phyloP scores from a whole-genome alignment of 2,329 filamentous ascomycete genomes.

The Penicillium fuscoglaucum region DNA sequence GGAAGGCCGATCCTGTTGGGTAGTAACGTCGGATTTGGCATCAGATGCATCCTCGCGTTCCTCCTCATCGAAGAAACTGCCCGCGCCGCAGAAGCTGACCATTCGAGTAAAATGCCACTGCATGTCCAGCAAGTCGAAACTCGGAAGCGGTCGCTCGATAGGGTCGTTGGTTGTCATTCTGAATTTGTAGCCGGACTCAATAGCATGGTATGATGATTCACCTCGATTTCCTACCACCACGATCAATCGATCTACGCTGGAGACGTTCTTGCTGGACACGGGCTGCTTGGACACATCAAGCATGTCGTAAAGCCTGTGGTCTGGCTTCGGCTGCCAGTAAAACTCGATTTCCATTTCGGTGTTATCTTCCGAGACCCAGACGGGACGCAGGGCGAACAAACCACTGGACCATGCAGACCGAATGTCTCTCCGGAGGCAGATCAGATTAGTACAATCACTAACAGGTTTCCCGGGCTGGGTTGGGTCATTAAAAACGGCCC shows the following conservation, averaged over 20 bases:
- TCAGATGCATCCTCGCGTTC: neutral
- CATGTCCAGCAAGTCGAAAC: conserved; percentile 16
- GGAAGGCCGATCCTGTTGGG: neutral
- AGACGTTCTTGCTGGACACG: neutral
- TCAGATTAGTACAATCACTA: conserved; percentile 10
- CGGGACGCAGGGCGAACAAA: conserved; percentile 10
- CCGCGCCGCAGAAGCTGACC: conserved; percentile 1
- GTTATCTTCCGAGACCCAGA: neutral
- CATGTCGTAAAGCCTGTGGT: neutral
- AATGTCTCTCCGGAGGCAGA: conserved; percentile 12
- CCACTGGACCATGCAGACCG: conserved; percentile 6
- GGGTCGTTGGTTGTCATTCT: conserved; percentile 8
- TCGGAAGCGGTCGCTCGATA: conserved; percentile 6
- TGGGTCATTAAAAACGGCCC: conserved; percentile 5
- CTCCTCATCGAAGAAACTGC: neutral
- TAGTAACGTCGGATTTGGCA: neutral
- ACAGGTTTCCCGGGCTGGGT: neutral
- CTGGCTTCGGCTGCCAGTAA: conserved; percentile 11
- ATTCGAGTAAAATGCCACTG: conserved; percentile 17
- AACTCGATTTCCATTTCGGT: conserved; percentile 14
- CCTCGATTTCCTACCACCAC: neutral
- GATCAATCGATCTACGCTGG: neutral
- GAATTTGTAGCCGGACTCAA: conserved; percentile 12
- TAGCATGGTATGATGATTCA: neutral
- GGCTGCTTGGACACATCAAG: conserved; percentile 2